Base-by-base conservation (phyloP, 1,284 basidiomycete species). In the Ganoderma meredithae region DNA sequence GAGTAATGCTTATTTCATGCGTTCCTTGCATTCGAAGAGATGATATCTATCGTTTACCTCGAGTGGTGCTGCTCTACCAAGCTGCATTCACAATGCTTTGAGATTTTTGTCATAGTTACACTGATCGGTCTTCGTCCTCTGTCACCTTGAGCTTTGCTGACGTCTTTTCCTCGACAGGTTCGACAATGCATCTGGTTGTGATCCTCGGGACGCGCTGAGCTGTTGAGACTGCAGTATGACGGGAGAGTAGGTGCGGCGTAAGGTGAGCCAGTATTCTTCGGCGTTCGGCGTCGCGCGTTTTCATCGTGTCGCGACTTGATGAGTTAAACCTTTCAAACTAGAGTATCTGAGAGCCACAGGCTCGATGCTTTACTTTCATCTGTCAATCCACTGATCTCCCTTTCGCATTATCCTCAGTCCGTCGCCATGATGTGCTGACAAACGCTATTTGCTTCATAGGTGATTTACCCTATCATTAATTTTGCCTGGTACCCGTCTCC, bases 21-120 rank as follows among this genome's bases (percentile, higher is more conserved):
- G 13, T 22, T 22, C 10, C 66, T 65, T 61, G 64, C 65, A n/a
- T 61, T 82, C 86, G 84, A 86, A 73, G 73, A 76, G 90, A 91
- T 91, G 89, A 88, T 82, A 84, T 77, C 77, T 73, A 76, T 78
- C 76, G 76, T 77, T 81, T 79, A 76, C 73, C 77, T 82, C 80
- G 85, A 90, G 88, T 79, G 81, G 79, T 80, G 77, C 73, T 74
- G 76, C 73, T 71, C 77, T 85, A 87, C 86, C 85, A 84, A 82
- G 82, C 80, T 79, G 76, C 79, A 76, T 81, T 74, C 75, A 78
- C 84, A 75, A 83, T 88, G 84, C 81, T 83, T 78, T 79, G 79
- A 82, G 73, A 81, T 75, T 84, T 84, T 84, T 91, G 91, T 93
- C 91, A 93, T 93, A 93, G 91, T 93, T 93, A 93, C 91, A 90